Evolutionary conservation across 1,284 basidiomycete species (phyloP), one percentile per base, ranked within the genome.

Genomic region (Rhodotorula sp.): DNA sequence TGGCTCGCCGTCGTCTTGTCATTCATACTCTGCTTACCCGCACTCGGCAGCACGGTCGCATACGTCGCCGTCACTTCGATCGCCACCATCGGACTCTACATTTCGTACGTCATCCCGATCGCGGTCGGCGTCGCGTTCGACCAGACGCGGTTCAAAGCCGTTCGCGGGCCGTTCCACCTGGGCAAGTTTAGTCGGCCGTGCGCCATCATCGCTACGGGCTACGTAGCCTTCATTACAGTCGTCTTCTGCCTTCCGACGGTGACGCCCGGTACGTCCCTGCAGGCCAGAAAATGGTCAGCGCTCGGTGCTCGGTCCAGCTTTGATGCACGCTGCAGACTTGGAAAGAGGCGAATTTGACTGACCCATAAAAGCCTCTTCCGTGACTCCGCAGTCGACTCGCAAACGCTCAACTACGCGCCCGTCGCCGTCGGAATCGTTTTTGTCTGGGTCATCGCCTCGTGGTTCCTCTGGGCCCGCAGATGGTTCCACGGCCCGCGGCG

Each of bases 1-100:
- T 90, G 89, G 89, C 85, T 91, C 57, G 88, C 88, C 1, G 89
- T 87, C 74, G 86, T 86, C 4, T 83, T 91, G n/a, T 87, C 88
- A 78, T 90, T 91, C 80, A 84, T 87, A 70, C 84, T 91, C 12
- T 88, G 85, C 1, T 81, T 91, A 3, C 89, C 89, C 0, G 87
- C 87, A 78, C 81, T 91, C 5, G 89, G 89, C 1, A 88, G 86
- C 70, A 78, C 83, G 0, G 89, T 91, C 12, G 89, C 89, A 0
- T 90, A 90, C 78, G 80, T 87, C 0, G 89, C 89, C 6, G 89
- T 89, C 0, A 90, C 89, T 0, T 86, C 85, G 44, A 90, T 91
- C 69, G 88, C 89, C 1, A 91, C 75, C 0, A 89, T 89, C 89
- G 59, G 49, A 33, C 42, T 71, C 1, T 51, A 69, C 63, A 48